Evolutionary conservation across 2,329 filamentous ascomycete species (phyloP), one percentile per base, ranked within the genome.

Genomic region (Ophiostoma populinum): DNA sequence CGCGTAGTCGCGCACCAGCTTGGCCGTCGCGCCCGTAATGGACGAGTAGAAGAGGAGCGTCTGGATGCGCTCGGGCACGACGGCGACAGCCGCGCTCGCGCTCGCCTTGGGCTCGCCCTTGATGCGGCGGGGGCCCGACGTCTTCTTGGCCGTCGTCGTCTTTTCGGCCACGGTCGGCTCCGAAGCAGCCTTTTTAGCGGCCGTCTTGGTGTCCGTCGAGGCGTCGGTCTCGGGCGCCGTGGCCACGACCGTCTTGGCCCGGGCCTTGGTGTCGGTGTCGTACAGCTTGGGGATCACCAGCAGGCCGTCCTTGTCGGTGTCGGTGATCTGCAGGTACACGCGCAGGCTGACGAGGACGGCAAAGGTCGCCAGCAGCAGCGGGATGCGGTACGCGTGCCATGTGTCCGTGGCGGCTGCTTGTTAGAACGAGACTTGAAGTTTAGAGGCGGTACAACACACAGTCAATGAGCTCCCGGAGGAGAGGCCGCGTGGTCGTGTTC

Each of bases 1-100:
- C n/a, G 63, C 56, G 32, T 90, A 70, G 2, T 65, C 59, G 17
- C 70, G 65, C 2, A 80, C 79, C 39, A 75, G 71, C 47, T 70
- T 75, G 51, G 87, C 76, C 1, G 86, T 94, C 21, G 73, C 80
- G 3, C 77, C 82, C 3, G 82, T 92, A 38, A 95, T 62, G 1
- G 86, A 92, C 2, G 83, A 87, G 59, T 80, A 95, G 59, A 94
- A 95, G 21, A 94, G 57, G 12, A 92, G 55, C 3, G 80, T 68
- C 50, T 87, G 79, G 36, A 85, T 65, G 33, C 63, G 39, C 41
- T 43, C 32, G 38, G 49, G 29, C 36, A 15, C 28, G 41, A 37
- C 35, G 46, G 43, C 26, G 32, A 38, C 40, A 42, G 49, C 43
- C 39, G 51, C 16, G 12, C n/a, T 21, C 10, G 26, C 51, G 42